These are phyloP conservation scores for Metrosideros polymorpha DNA, from an alignment of 441 rosid genomes.

Conservation along the genomic window DNA sequence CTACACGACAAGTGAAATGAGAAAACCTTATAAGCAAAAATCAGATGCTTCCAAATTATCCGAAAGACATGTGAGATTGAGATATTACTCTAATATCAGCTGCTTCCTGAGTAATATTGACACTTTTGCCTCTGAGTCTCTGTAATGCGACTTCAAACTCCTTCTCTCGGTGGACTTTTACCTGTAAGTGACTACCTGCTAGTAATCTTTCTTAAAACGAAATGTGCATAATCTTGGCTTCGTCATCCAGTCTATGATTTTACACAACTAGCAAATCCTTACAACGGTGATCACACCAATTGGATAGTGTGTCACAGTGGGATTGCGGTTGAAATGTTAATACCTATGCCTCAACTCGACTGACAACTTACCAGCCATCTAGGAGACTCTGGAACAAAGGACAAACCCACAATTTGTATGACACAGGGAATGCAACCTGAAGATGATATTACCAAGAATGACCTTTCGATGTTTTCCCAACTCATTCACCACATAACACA, in stretches of 20 bases:
- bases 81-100: conserved; percentile 32
- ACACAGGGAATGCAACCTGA: conserved; percentile 31
- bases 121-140: conserved; percentile 38
- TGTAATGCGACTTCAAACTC: conserved; percentile 44
- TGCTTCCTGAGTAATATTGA: conserved; percentile 45
- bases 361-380: conserved; percentile 47
- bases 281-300: not conserved
- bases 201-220: not conserved
- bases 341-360: not conserved
- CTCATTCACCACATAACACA: not conserved
- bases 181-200: conserved; percentile 15
- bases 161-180: conserved; percentile 32
- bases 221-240: not conserved
- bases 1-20: not conserved
- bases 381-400: conserved; percentile 62
- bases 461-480: not conserved
- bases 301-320: not conserved
- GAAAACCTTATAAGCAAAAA: conserved; percentile 12
- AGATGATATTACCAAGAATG: not conserved
- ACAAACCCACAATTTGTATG: conserved; percentile 31
- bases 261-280: not conserved
- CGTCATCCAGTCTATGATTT: not conserved
- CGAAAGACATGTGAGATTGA: not conserved
- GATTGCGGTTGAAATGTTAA: not conserved
- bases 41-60: conserved; percentile 20